phyloP scores from a whole-genome alignment of 768 basidiomycete species.

The Phanerodontia chrysosporium region DNA sequence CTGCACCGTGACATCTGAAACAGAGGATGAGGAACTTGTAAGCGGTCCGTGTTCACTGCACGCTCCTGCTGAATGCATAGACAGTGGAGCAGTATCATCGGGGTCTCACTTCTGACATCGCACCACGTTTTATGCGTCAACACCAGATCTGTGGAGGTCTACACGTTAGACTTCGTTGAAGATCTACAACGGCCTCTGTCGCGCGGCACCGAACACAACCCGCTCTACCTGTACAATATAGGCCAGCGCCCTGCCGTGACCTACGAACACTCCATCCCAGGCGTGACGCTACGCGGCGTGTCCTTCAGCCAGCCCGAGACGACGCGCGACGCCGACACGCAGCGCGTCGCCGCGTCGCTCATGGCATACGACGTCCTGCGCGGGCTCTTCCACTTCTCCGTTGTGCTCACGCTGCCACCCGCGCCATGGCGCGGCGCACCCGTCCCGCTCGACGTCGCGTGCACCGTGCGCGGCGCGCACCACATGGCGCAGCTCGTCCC shows the following conservation, averaged over 20 bases:
- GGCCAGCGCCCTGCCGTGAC: neutral
- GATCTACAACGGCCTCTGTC: neutral
- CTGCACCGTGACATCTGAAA: slow-evolving; percentile 18
- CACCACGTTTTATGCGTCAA: slow-evolving; percentile 49
- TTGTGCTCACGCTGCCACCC: slow-evolving; percentile 19
- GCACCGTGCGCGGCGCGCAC: slow-evolving; percentile 41
- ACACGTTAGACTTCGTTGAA: slow-evolving; percentile 23
- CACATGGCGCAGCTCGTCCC: slow-evolving; percentile 30
- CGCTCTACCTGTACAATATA: neutral
- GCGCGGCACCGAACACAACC: neutral
- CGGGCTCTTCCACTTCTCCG: slow-evolving; percentile 47
- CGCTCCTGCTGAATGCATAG: neutral
- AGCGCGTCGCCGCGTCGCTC: slow-evolving; percentile 35
- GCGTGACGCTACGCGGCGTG: slow-evolving; percentile 35
- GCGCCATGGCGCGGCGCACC: neutral
- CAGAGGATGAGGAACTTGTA: slow-evolving; percentile 32
- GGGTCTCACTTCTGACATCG: slow-evolving; percentile 40
- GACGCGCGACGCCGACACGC: neutral
- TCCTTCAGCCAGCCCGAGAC: slow-evolving; percentile 15
- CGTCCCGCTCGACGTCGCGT: slow-evolving; percentile 31
- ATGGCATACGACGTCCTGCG: slow-evolving; percentile 39
- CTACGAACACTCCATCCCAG: slow-evolving; percentile 14
- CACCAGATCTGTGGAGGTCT: slow-evolving; percentile 46
- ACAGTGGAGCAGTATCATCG: slow-evolving; percentile 41
- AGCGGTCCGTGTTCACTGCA: slow-evolving; percentile 5